These are phyloP conservation scores for Trichophyton schoenleinii DNA, from an alignment of 2,329 filamentous ascomycete species.

Conservation along the genomic window DNA sequence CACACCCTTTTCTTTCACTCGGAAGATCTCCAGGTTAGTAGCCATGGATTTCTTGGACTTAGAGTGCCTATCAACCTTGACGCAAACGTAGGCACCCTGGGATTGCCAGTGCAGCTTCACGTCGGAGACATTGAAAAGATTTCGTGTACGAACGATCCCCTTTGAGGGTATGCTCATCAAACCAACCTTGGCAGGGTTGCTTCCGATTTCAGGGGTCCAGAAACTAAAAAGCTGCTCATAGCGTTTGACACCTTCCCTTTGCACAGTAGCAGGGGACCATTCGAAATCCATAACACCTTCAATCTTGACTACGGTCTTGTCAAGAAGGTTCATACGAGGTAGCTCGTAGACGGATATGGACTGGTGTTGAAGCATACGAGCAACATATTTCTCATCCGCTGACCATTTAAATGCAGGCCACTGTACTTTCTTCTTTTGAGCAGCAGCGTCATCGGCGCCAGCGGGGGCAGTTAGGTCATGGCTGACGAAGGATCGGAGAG, in stretches of 20 bases:
- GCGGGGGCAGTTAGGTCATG: conserved; percentile 54
- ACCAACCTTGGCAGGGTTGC: conserved; percentile 92
- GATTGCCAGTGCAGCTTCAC: conserved; percentile 99
- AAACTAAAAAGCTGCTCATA: conserved; percentile 96
- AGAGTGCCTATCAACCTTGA: conserved; percentile 97
- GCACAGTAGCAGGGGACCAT: conserved; percentile 76
- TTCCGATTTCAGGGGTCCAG: conserved; percentile 97
- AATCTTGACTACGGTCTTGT: conserved; percentile 88
- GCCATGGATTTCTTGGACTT: conserved; percentile 98
- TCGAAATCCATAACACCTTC: conserved; percentile 97
- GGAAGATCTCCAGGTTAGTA: conserved; percentile 97
- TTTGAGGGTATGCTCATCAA: conserved; percentile 94
- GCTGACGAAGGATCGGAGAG: conserved; percentile 85
- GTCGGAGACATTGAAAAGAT: conserved; percentile 95
- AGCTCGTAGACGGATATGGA: conserved; percentile 87
- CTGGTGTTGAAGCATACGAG: conserved; percentile 73
- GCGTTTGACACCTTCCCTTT: conserved; percentile 71
- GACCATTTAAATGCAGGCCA: conserved; percentile 99
- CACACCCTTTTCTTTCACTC: conserved; percentile 91
- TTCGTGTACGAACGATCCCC: conserved; percentile 83
- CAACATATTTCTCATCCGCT: conserved; percentile 91
- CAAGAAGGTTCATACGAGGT: conserved; percentile 76
- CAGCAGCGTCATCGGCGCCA: conserved; percentile 46
- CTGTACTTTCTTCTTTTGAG: conserved; percentile 77
- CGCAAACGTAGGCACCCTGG: conserved; percentile 82